phyloP scores from a whole-genome alignment of 129 eudicot species.

The Pseudognaphalium luteoalbum region DNA sequence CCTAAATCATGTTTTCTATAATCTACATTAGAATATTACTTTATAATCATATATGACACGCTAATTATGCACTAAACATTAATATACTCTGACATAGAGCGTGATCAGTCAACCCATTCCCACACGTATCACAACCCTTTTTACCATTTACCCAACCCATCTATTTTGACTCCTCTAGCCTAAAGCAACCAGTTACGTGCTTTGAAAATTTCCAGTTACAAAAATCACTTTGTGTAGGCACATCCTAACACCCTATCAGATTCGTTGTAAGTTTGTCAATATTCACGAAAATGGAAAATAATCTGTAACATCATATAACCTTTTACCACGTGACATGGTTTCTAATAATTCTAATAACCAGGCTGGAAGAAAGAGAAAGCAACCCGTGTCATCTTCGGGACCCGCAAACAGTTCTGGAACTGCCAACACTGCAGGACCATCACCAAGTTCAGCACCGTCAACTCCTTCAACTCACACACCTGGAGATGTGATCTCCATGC shows the following conservation, averaged over 20 bases:
- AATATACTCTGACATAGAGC: background rate
- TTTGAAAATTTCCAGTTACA: background rate
- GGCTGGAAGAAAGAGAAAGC: constrained; percentile 77
- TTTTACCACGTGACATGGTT: constrained; percentile 1
- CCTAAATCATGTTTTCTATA: background rate
- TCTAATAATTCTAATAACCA: constrained; percentile 49
- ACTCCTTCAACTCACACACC: constrained; percentile 80
- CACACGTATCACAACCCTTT: background rate
- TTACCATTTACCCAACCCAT: background rate
- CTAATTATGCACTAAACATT: background rate
- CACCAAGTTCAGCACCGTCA: constrained; percentile 77
- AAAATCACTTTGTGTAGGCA: background rate
- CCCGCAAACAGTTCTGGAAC: constrained; percentile 99
- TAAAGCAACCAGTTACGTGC: background rate
- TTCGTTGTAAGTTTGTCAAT: background rate
- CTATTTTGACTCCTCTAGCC: background rate
- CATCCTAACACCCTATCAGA: background rate
- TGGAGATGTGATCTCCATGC: constrained; percentile 70
- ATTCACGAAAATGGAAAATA: background rate
- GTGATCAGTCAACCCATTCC: background rate
- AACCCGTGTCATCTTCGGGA: constrained; percentile 88
- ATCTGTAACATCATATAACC: background rate
- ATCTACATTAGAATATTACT: background rate
- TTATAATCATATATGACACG: background rate
- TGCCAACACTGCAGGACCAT: constrained; percentile 88